A percentile compares a stretch with the other conserved stretches of the same genome.
Conservation (phyloP, 176 grass and related monocot species). For the sorghum (Sorghum bicolor) region Sorghum_bicolor_NCBIv3 NC_012870.2:6375501-6376000, state of each 20-base stretch:
- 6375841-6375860: conserved; percentile 57
- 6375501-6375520: not conserved
- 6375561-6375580: conserved; percentile 42
- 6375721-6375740: conserved; percentile 50
- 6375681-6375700: conserved; percentile 34
- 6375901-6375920: conserved; percentile 60
- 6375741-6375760: conserved; percentile 71
- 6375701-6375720: conserved; percentile 48
- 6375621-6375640: conserved; percentile 54
- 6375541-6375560: not conserved
- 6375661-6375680: conserved; percentile 30
- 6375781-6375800: conserved; percentile 48
- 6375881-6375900: conserved; percentile 38
- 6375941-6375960: conserved; percentile 48
- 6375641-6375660: conserved; percentile 29
- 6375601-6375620: conserved; percentile 61
- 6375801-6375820: conserved; percentile 53
- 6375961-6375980: conserved; percentile 55
- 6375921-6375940: not conserved
- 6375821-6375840: conserved; percentile 40
- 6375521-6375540: not conserved
- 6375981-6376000: conserved; percentile 55
- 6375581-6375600: conserved; percentile 31
- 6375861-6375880: conserved; percentile 45
- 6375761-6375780: conserved; percentile 32